These are phyloP conservation scores for Metschnikowia reukaufii DNA, from an alignment of 805 yeast species.

Conservation along the genomic window DNA sequence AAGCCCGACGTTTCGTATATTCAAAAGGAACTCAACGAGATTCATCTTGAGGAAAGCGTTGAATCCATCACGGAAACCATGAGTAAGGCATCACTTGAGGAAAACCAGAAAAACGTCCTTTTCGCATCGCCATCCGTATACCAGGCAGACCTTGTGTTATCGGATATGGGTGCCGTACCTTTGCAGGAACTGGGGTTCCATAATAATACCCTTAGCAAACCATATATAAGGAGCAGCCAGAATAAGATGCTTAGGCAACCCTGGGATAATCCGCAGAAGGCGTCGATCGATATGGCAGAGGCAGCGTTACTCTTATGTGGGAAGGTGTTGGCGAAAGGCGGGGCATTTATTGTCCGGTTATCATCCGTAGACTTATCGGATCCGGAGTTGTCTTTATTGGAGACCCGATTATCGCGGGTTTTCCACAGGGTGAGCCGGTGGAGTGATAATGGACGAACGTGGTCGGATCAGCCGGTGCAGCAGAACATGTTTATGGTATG, in stretches of 20 bases:
- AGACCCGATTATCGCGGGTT: constrained; percentile 24
- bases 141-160: constrained; percentile 36
- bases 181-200: constrained; percentile 39
- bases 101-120: background rate
- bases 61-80: constrained; percentile 15
- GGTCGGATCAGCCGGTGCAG: constrained; percentile 3
- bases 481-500: constrained; percentile 33
- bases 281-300: constrained; percentile 41
- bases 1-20: constrained; percentile 24
- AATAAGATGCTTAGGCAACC: constrained; percentile 29
- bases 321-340: constrained; percentile 28
- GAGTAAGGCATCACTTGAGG: background rate
- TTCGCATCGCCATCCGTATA: constrained; percentile 12
- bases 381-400: constrained; percentile 29
- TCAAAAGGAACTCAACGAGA: constrained; percentile 28
- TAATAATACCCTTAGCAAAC: constrained; percentile 37
- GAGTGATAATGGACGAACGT: constrained; percentile 12
- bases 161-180: constrained; percentile 37
- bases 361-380: constrained; percentile 27
- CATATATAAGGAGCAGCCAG: constrained; percentile 30
- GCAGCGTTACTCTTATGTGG: constrained; percentile 36
- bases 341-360: constrained; percentile 34
- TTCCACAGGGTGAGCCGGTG: constrained; percentile 29
- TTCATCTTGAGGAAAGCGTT: constrained; percentile 23
- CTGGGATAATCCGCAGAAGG: constrained; percentile 25